Conservation (phyloP, 1,284 basidiomycete species). For the Trametes sp. region DNA sequence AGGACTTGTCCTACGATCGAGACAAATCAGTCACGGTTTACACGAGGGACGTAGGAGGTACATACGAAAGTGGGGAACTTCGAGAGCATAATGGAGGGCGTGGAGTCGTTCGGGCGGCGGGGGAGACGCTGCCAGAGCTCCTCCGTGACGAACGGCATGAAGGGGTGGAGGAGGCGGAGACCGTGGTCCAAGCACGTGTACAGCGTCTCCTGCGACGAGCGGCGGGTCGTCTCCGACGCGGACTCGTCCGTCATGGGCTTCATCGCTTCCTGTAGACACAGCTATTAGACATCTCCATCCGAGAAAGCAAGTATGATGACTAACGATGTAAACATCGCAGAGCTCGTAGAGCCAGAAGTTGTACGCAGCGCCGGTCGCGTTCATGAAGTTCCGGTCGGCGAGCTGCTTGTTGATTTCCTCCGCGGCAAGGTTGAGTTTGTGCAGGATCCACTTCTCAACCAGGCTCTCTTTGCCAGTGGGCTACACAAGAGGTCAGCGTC, state of each 20-base stretch:
- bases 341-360: slow-evolving; percentile 99
- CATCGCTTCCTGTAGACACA: slow-evolving; percentile 84
- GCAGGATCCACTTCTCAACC: slow-evolving; percentile 95
- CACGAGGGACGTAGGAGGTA: slow-evolving; percentile 26
- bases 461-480: slow-evolving; percentile 90
- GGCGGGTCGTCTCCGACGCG: slow-evolving; percentile 66
- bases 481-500: slow-evolving; percentile 46
- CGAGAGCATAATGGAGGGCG: slow-evolving; percentile 90
- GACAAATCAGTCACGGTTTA: not conserved
- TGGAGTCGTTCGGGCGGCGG: slow-evolving; percentile 81
- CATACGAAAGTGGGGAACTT: slow-evolving; percentile 83
- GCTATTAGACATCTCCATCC: not conserved
- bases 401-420: slow-evolving; percentile 81
- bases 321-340: slow-evolving; percentile 97
- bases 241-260: slow-evolving; percentile 93
- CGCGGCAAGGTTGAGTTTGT: slow-evolving; percentile 90
- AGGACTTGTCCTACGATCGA: slow-evolving; percentile 59
- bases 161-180: slow-evolving; percentile 91
- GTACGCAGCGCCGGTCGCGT: slow-evolving; percentile 85
- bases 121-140: slow-evolving; percentile 98
- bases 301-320: not conserved
- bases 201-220: slow-evolving; percentile 94
- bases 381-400: slow-evolving; percentile 90
- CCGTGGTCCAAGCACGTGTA: slow-evolving; percentile 96
- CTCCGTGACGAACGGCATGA: slow-evolving; percentile 99